Evolutionary conservation across 1,284 basidiomycete genomes (phyloP), one percentile per base, ranked within the genome.

Genomic region (Phaffia rhodozyma): DNA sequence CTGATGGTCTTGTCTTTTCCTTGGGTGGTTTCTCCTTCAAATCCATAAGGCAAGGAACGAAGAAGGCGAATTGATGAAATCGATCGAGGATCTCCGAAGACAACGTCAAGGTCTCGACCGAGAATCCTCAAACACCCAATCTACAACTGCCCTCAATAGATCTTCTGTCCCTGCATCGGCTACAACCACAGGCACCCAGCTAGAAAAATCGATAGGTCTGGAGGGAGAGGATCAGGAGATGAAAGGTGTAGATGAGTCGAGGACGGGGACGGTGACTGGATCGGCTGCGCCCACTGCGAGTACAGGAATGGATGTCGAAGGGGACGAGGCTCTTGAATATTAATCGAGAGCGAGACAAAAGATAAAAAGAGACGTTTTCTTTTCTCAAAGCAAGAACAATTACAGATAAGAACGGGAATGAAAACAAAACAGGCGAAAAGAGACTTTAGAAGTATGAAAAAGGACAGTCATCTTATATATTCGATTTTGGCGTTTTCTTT

Each of bases 271-370:
- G 48, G 48, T 9, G 58, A 59, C 23, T 25, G 27, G 27, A 50
- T 50, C 38, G 13, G 38, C 13, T 11, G 38, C 38, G 38, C 38
- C 38, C 38, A 43, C 38, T 7, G 38, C 38, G 38, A 16, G 38
- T 11, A 16, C 38, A 43, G 38, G 38, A 38, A 59, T 59, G 58
- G 58, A 59, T n/a, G 58, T 59, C 11, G 58, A 59, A 34, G 58
- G 58, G 7, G 58, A 59, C 27, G 58, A 59, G 58, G 58, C 34
- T 9, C 48, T 59, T 34, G 58, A 59, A 51, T 59, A 59, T 29
- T 51, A 30, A 56, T 43, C 38, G 38, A 43, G 38, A 43, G 38
- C 13, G 16, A 43, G 13, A 43, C 2, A 43, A 16, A 16, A 11
- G 5, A 34, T 34, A 34, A 43, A 43, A 43, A 43, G 38, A 43